A percentile compares a stretch with the other conserved stretches of the same genome.
These are phyloP conservation scores for Ambrosia artemisiifolia DNA, from an alignment of 129 eudicot species.

Conservation along the genomic window DNA sequence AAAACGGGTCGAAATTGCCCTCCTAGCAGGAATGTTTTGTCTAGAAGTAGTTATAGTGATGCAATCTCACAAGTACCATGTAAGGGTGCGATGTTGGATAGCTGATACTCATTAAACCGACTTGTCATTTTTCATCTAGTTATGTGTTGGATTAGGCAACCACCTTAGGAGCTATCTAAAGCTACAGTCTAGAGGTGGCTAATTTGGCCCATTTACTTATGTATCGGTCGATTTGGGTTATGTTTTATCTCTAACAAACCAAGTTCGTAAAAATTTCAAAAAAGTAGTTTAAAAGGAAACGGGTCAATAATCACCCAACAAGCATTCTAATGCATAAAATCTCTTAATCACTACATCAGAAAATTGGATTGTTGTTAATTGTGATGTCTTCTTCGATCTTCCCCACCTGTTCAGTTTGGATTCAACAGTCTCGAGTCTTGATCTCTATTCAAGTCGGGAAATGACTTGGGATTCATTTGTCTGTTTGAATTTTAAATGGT, in stretches of 20 bases:
- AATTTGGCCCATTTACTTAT: background rate
- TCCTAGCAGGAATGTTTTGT: background rate
- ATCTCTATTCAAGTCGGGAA: too few species aligned
- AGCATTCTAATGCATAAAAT: too few species aligned
- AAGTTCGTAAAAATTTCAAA: too few species aligned
- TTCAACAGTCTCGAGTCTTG: too few species aligned
- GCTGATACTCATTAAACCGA: background rate
- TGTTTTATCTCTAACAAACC: background rate
- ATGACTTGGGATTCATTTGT: too few species aligned
- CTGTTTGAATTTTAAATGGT: background rate
- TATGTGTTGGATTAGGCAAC: background rate
- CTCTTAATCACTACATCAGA: too few species aligned
- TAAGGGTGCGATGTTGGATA: background rate
- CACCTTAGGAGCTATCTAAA: background rate
- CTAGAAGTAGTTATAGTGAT: background rate
- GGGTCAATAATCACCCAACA: background rate
- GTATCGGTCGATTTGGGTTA: background rate
- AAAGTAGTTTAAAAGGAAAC: background rate
- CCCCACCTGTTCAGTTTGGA: too few species aligned
- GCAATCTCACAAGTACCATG: background rate
- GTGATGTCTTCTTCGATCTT: too few species aligned
- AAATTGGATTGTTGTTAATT: too few species aligned
- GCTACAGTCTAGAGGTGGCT: background rate
- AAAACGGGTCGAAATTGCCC: background rate
- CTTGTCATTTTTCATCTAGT: background rate